A percentile compares a stretch with the other conserved stretches of the same genome.
Conservation (phyloP, 176 grass and related monocot species). For the Juncus effusus region DNA sequence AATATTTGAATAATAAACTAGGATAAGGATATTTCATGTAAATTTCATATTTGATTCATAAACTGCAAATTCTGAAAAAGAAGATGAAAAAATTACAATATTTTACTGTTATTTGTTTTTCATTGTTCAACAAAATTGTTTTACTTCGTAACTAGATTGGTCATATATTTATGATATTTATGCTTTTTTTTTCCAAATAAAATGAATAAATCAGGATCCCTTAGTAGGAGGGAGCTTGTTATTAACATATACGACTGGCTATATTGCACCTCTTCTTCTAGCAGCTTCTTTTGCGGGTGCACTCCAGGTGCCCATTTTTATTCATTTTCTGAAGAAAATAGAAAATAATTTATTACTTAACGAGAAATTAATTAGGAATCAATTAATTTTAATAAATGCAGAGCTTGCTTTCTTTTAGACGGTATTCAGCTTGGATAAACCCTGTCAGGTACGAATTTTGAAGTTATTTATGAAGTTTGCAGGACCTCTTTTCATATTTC, state of each 20-base stretch:
- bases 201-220: constrained; percentile 57
- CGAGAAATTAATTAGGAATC: neutral
- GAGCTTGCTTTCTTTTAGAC: constrained; percentile 88
- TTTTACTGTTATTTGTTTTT: no score
- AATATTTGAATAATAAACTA: neutral
- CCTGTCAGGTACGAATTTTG: constrained; percentile 68
- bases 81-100: no score
- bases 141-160: no score
- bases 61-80: neutral
- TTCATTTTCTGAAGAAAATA: neutral
- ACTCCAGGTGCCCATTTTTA: constrained; percentile 46
- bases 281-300: constrained; percentile 98
- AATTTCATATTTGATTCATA: neutral
- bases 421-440: constrained; percentile 93
- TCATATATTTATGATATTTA: no score
- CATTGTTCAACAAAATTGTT: no score
- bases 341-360: no score
- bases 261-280: constrained; percentile 91
- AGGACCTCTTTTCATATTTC: neutral
- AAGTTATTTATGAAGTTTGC: constrained; percentile 22
- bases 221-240: constrained; percentile 80
- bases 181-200: no score
- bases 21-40: neutral
- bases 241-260: constrained; percentile 90
- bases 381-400: constrained; percentile 40